Conservation (phyloP, 139 green algal genomes). For the Zygnema circumcarinatum region DNA sequence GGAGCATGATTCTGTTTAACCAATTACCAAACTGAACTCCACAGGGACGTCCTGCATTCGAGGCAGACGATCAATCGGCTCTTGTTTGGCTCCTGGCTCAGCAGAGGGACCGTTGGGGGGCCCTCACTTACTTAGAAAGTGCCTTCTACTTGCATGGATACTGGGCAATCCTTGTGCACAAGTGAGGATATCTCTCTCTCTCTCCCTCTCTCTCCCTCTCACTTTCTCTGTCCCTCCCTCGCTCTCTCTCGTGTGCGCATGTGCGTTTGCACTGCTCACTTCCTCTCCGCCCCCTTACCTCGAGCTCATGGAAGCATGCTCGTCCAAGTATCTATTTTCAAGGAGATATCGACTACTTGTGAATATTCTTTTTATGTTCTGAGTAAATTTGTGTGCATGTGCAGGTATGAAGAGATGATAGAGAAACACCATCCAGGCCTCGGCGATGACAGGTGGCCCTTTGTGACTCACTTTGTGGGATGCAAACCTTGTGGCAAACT, state of each 20-base stretch:
- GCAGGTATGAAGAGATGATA: constrained; percentile 54
- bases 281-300: no score
- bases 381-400: neutral
- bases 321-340: no score
- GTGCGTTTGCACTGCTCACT: no score
- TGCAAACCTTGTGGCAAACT: constrained; percentile 49
- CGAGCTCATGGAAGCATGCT: no score
- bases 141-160: constrained; percentile 28
- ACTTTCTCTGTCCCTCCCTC: no score
- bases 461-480: constrained; percentile 50
- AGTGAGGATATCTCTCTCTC: constrained; percentile 1
- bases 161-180: constrained; percentile 28
- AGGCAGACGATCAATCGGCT: constrained; percentile 45
- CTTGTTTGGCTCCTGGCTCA: constrained; percentile 38
- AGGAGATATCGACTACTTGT: no score
- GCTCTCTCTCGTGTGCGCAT: no score
- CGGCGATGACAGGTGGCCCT: constrained; percentile 36
- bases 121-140: constrained; percentile 11
- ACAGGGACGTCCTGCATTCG: constrained; percentile 22
- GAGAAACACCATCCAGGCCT: constrained; percentile 42
- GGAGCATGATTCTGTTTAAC: no score
- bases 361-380: constrained; percentile 8
- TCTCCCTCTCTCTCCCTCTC: no score
- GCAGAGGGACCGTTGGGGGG: neutral
- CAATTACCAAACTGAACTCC: no score